Percentiles rank a stretch among this genome's conserved stretches.
phyloP scores from a whole-genome alignment of 371 early-diverging fungal species.

The Mortierella sp. region DNA sequence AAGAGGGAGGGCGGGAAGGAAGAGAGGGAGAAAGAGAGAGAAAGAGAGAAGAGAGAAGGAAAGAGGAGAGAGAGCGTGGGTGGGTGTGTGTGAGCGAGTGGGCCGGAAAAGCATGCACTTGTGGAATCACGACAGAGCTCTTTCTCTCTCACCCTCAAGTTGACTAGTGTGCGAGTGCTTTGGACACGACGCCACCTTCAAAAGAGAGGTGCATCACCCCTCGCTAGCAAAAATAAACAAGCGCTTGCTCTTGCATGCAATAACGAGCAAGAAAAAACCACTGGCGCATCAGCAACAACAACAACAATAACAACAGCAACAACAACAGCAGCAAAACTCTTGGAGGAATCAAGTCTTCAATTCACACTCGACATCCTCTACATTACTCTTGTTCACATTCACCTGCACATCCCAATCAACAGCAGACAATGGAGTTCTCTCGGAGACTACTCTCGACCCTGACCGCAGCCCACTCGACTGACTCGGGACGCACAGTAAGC shows the following conservation, averaged over 20 bases:
- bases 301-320: not conserved
- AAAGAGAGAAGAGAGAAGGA: not conserved
- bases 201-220: not conserved
- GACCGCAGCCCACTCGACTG: constrained; percentile 22
- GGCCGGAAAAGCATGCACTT: constrained; percentile 6
- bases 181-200: not conserved
- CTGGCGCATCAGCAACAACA: too few species aligned
- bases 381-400: not conserved
- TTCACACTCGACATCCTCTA: not conserved
- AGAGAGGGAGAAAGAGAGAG: not conserved
- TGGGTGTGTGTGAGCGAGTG: not conserved
- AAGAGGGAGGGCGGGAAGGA: not conserved
- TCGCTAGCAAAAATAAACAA: not conserved
- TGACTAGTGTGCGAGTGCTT: not conserved
- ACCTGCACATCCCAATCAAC: not conserved
- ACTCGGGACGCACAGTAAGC: constrained; percentile 26
- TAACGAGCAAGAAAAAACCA: too few species aligned
- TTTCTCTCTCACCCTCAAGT: not conserved
- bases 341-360: not conserved
- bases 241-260: not conserved
- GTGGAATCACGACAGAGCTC: not conserved
- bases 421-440: constrained; percentile 36
- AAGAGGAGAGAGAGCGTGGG: constrained; percentile 1
- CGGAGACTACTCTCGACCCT: constrained; percentile 40
- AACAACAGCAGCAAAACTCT: not conserved